Evolutionary conservation across 2,329 filamentous ascomycete genomes (phyloP).

Genomic region (Fusarium kyushuense): DNA sequence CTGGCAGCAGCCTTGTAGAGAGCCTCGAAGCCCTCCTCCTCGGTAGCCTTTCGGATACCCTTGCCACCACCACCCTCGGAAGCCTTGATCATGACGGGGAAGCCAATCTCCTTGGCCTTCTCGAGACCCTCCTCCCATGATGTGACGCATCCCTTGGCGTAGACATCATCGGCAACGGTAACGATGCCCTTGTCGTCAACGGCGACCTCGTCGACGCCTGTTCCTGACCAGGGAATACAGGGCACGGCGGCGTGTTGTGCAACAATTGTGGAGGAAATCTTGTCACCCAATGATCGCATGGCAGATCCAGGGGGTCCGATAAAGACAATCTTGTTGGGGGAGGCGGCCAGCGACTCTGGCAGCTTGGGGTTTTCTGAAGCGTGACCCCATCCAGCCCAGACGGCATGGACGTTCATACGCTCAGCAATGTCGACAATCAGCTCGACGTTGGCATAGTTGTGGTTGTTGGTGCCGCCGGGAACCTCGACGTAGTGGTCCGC

Average conservation of each 20-base stretch:
- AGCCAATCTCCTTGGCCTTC: constrained; percentile 90
- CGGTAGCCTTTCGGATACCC: constrained; percentile 95
- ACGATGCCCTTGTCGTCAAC: constrained; percentile 88
- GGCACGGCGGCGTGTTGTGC: constrained; percentile 96
- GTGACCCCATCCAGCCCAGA: constrained; percentile 99
- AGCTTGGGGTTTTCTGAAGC: constrained; percentile 99
- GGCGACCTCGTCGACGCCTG: constrained; percentile 84
- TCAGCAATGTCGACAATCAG: constrained; percentile 98
- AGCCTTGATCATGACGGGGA: constrained; percentile 99
- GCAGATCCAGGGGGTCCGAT: constrained; percentile 97
- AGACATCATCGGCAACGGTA: constrained; percentile 87
- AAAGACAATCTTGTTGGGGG: constrained; percentile 98
- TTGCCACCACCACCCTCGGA: constrained; percentile 99
- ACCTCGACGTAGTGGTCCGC: constrained; percentile 99
- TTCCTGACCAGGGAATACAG: constrained; percentile 99
- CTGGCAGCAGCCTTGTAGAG: constrained; percentile 96
- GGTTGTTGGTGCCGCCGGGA: constrained; percentile 98
- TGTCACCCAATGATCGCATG: constrained; percentile 99
- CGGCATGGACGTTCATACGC: constrained; percentile 97
- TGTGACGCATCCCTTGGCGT: constrained; percentile 90
- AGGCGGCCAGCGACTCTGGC: constrained; percentile 94
- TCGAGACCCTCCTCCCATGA: constrained; percentile 90
- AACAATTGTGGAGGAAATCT: constrained; percentile 99
- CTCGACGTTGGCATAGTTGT: constrained; percentile 99
- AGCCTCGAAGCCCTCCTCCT: constrained; percentile 84